Percentiles rank a stretch among this genome's conserved stretches.
Conservation (phyloP, 352 stramenopile genomes). For the Phytophthora macrochlamydospora region DNA sequence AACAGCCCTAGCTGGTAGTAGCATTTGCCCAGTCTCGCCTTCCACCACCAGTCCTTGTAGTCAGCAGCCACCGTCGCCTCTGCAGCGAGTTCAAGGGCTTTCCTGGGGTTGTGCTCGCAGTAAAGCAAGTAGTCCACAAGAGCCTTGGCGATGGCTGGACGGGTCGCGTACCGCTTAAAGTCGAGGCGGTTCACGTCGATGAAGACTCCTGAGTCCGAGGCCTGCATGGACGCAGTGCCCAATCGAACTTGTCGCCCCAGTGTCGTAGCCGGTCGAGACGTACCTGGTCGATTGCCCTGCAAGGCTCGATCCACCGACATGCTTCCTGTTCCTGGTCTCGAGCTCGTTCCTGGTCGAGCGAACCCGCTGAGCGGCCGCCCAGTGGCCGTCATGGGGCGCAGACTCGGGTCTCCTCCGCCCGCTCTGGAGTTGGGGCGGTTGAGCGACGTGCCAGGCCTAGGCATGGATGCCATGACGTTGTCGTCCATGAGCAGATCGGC, state of each 20-base stretch:
- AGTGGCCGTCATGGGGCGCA: constrained; percentile 86
- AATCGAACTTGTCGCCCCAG: constrained; percentile 91
- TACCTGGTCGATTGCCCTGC: constrained; percentile 76
- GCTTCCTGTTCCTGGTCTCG: constrained; percentile 61
- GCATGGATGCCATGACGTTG: constrained; percentile 90
- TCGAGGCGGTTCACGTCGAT: constrained; percentile 92
- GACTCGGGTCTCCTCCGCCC: constrained; percentile 57
- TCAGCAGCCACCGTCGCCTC: constrained; percentile 88
- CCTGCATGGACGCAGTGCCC: constrained; percentile 91
- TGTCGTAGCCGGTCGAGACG: constrained; percentile 87
- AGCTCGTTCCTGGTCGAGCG: constrained; percentile 78
- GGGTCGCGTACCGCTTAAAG: constrained; percentile 88
- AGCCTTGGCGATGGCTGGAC: constrained; percentile 85
- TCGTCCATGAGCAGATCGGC: constrained; percentile 93
- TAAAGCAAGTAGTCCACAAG: constrained; percentile 93
- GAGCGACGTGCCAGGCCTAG: constrained; percentile 88
- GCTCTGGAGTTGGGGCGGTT: constrained; percentile 77
- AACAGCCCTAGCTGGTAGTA: constrained; percentile 95
- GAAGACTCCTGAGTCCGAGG: constrained; percentile 70
- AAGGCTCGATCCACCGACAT: constrained; percentile 83
- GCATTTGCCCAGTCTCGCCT: constrained; percentile 92
- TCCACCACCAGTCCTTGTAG: constrained; percentile 97
- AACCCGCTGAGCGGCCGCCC: constrained; percentile 90
- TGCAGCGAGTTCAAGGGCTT: constrained; percentile 91
- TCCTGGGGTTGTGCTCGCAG: constrained; percentile 92